Conservation (phyloP, 2,329 filamentous ascomycete species). For the Didymosphaeria variabile region DNA sequence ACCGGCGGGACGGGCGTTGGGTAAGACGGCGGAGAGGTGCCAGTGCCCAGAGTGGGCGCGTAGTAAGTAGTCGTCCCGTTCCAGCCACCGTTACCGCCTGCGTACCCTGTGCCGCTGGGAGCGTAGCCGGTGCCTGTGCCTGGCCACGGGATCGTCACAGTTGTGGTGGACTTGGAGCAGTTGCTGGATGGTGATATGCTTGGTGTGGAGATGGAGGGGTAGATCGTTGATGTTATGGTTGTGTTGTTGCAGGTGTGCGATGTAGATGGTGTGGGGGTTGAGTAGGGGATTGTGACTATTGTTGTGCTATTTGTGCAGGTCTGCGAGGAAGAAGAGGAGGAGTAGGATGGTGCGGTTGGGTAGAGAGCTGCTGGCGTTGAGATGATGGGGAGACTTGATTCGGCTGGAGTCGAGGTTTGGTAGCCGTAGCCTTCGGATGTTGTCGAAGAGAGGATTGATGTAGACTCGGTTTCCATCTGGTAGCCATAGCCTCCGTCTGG, state of each 20-base stretch:
- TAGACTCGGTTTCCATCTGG: not conserved
- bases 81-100: not conserved
- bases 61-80: not conserved
- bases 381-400: no score
- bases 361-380: not conserved
- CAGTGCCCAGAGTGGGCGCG: not conserved
- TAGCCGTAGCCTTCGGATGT: not conserved
- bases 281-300: conserved; percentile 4
- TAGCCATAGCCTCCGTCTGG: not conserved
- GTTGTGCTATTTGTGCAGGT: conserved; percentile 9
- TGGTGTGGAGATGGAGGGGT: not conserved
- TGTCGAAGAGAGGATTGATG: not conserved
- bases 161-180: conserved; percentile 4
- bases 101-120: conserved; percentile 7
- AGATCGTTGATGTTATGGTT: conserved; percentile 10
- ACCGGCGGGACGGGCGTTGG: not conserved
- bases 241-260: conserved; percentile 9
- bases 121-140: conserved; percentile 7
- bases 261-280: not conserved
- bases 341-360: not conserved
- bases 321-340: not conserved
- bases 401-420: no score
- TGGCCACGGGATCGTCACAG: conserved; percentile 1
- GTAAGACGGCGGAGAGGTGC: not conserved
- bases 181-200: not conserved